phyloP scores from a whole-genome alignment of 148 eudicot species.

The Persicaria tinctoria region DNA sequence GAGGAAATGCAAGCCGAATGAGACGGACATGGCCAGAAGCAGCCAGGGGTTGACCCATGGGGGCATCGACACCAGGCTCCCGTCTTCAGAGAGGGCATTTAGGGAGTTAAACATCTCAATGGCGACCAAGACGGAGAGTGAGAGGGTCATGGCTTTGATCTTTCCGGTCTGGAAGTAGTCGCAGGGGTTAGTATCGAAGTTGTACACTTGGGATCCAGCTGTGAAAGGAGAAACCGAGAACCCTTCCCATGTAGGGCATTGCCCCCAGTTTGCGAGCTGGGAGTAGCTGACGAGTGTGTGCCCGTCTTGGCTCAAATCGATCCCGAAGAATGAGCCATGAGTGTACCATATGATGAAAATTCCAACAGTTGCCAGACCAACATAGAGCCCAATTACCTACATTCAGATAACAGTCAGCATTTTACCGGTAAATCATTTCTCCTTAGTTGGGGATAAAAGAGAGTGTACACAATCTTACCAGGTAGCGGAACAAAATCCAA shows the following conservation, averaged over 20 bases:
- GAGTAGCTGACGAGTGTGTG: constrained; percentile 39
- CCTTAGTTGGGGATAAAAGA: background rate
- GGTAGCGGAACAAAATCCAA: constrained; percentile 51
- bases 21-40: constrained; percentile 41
- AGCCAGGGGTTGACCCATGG: constrained; percentile 53
- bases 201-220: constrained; percentile 26
- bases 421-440: background rate
- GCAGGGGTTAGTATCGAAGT: constrained; percentile 30
- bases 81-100: constrained; percentile 46
- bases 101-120: constrained; percentile 53
- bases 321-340: constrained; percentile 37
- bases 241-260: constrained; percentile 33
- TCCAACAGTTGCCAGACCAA: constrained; percentile 50
- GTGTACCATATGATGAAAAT: constrained; percentile 50
- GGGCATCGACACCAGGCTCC: constrained; percentile 38
- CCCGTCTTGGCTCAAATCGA: constrained; percentile 40
- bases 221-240: constrained; percentile 37
- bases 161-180: constrained; percentile 41
- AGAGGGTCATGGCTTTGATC: constrained; percentile 45
- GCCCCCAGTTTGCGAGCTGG: constrained; percentile 44
- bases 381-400: constrained; percentile 47
- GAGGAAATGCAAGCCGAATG: constrained; percentile 39
- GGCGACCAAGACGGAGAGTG: constrained; percentile 41
- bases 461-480: constrained; percentile 25
- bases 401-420: background rate